Evolutionary conservation across 163 green algal species (phyloP).

Genomic region (Chlorella variabilis): DNA sequence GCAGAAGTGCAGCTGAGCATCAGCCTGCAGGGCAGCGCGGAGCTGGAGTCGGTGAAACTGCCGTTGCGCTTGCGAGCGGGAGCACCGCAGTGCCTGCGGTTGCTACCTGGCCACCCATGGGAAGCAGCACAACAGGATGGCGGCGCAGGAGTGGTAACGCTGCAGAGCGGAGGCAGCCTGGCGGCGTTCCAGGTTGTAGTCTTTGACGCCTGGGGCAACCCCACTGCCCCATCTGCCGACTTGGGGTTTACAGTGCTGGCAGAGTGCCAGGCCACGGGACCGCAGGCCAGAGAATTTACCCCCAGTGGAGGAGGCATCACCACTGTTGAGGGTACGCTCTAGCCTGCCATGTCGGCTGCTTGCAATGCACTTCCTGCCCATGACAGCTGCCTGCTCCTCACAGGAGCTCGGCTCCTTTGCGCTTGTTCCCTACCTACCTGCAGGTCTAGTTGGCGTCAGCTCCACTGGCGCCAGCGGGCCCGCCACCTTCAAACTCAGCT

Average conservation of each 20-base stretch:
- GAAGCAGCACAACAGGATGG: neutral
- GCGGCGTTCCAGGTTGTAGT: slow-evolving; percentile 57
- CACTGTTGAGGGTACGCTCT: slow-evolving; percentile 30
- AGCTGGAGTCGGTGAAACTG: neutral
- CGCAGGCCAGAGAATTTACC: slow-evolving; percentile 10
- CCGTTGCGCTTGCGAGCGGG: slow-evolving; percentile 54
- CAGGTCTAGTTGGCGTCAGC: neutral
- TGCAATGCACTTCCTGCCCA: neutral
- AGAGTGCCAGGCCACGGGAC: slow-evolving; percentile 40
- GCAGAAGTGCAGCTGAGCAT: slow-evolving; percentile 29
- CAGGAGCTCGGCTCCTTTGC: neutral
- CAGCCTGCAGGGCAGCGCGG: neutral
- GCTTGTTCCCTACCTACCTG: neutral
- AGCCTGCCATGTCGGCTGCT: neutral
- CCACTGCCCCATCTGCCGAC: slow-evolving; percentile 47
- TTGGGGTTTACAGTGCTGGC: slow-evolving; percentile 53
- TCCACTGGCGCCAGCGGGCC: neutral
- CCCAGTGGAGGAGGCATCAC: slow-evolving; percentile 42
- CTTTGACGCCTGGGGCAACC: slow-evolving; percentile 70
- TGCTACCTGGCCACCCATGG: slow-evolving; percentile 64
- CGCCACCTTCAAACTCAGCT: slow-evolving; percentile 18
- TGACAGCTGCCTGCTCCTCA: neutral
- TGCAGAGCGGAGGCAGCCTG: slow-evolving; percentile 56
- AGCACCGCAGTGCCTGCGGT: slow-evolving; percentile 53
- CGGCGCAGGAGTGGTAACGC: neutral